These are phyloP conservation scores for Arthroderma uncinatum DNA, from an alignment of 2,329 filamentous ascomycete species.

Conservation along the genomic window DNA sequence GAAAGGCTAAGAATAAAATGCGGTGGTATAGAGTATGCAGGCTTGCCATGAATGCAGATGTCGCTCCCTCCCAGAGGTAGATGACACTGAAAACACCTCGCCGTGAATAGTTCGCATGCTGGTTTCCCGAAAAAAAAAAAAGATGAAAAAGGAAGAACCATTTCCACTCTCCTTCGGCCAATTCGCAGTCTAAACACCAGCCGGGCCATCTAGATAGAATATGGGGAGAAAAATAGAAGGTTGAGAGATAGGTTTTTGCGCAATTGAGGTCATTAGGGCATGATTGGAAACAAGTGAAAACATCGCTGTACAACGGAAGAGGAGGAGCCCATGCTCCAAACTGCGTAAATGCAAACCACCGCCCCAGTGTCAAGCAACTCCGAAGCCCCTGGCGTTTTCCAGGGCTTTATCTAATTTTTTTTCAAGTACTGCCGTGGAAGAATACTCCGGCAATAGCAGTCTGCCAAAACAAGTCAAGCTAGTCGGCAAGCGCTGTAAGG, in stretches of 20 bases:
- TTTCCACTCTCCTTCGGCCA: neutral
- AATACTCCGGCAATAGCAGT: constrained; percentile 74
- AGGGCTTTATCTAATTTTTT: constrained; percentile 74
- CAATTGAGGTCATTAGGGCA: neutral
- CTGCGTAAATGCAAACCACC: neutral
- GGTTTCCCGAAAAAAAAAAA: neutral
- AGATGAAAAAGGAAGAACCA: neutral
- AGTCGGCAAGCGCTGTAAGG: constrained; percentile 53
- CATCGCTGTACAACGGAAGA: neutral
- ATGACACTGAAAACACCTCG: neutral
- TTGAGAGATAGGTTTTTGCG: neutral
- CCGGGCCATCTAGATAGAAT: neutral
- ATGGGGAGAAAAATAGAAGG: neutral
- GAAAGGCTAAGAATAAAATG: no score
- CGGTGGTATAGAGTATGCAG: no score
- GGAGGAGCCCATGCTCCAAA: neutral
- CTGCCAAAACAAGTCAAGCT: constrained; percentile 91
- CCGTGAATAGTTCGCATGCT: neutral
- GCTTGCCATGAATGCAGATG: no score
- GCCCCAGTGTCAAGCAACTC: constrained; percentile 50
- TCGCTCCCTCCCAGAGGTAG: no score
- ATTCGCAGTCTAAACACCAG: neutral
- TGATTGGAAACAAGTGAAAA: neutral
- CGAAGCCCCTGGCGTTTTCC: constrained; percentile 81
- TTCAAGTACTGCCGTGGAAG: constrained; percentile 54